Evolutionary conservation across 306 rosid species (phyloP), one percentile per base, ranked within the genome.

Genomic region (Parietaria judaica): DNA sequence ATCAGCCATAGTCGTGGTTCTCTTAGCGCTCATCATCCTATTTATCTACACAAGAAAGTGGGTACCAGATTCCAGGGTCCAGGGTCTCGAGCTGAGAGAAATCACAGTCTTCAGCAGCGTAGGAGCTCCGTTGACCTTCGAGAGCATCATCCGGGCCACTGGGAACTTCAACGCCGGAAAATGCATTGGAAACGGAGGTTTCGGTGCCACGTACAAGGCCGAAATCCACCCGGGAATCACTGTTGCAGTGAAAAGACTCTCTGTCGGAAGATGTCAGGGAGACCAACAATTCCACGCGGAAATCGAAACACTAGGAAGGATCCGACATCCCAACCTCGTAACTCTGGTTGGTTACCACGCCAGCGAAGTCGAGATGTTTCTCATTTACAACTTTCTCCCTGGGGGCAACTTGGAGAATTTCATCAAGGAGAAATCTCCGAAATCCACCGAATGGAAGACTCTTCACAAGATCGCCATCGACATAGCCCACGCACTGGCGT

Each of bases 401-500:
- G 78, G 78, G 35, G 78, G 74, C n/a, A 74, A 74, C 59, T 45
- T 74, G 74, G 78, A 74, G 45, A 63, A 68, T 9, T 74, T 74
- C 39, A 74, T 74, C 16, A 63, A 68, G 70, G 70, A 74, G 15
- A 68, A 74, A 44, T 58, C 73, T 36, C 52, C 9, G 11, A 50
- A 71, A 14, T 54, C 78, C 14, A 58, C 65, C 11, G 67, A 69
- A 50, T 74, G 78, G 78, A 63, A 68, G 46, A 68, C 55, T 64
- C 69, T 74, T 51, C 74, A 74, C 70, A 74, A 74, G 70, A 74
- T 74, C 58, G 73, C 78, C 50, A 54, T 74, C 46, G 66, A 74
- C 12, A 68, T 74, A 62, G 78, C 74, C 44, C 65, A 43, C 4
- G 78, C 78, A 12, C 78, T 74, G 48, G 61, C 78, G 16, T 74